Conservation (phyloP, 331 rosid genomes). For the Ulmus americana region DNA sequence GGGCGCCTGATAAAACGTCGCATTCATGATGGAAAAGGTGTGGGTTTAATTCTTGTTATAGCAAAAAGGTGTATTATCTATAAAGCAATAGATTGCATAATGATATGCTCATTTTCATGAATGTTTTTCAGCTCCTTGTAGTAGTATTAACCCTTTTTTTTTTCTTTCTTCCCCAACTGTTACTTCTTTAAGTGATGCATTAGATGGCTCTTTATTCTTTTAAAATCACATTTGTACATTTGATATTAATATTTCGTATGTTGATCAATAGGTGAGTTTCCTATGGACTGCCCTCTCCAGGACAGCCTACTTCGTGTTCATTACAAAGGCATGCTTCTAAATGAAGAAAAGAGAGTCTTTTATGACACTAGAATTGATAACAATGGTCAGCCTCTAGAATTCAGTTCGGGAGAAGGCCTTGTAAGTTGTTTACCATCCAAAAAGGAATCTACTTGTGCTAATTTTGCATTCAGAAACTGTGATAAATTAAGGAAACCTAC, state of each 20-base stretch:
- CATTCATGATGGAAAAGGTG: conserved; percentile 85
- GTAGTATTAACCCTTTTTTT: not conserved
- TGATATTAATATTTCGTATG: conserved; percentile 19
- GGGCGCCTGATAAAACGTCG: conserved; percentile 89
- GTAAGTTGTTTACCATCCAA: conserved; percentile 50
- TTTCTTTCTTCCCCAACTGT: not conserved
- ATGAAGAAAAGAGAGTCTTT: conserved; percentile 59
- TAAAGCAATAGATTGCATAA: conserved; percentile 10
- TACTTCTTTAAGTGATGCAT: not conserved
- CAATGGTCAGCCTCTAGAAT: conserved; percentile 80
- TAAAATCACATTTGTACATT: not conserved
- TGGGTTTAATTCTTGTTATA: conserved; percentile 21
- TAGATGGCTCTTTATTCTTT: not conserved
- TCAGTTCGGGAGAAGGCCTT: conserved; percentile 94
- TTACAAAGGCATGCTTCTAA: conserved; percentile 77
- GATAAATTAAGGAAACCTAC: no score
- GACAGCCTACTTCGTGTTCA: conserved; percentile 80
- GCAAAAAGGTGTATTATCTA: conserved; percentile 6
- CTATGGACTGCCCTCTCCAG: conserved; percentile 99
- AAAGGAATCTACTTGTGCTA: not conserved
- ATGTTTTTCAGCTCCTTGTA: not conserved
- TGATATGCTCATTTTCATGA: conserved; percentile 8
- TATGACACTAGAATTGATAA: conserved; percentile 78
- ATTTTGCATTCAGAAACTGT: not conserved
- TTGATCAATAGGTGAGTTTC: conserved; percentile 75